Base-by-base conservation (phyloP, 1,139 yeast species). In the Entelexis sorbosivorans region DNA sequence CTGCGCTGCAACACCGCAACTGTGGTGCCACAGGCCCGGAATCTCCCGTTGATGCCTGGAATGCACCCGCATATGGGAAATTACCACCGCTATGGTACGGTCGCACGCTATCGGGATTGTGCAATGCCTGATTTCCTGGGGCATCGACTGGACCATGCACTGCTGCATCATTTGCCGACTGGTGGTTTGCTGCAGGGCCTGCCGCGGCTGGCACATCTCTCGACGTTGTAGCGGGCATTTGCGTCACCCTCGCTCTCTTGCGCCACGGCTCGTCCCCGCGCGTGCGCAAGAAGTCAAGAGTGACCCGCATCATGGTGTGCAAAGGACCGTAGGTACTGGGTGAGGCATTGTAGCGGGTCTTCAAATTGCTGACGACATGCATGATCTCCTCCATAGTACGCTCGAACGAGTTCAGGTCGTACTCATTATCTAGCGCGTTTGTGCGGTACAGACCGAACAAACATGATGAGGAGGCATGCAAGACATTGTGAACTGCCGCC, bases 401-500 rank as follows among this genome's bases (percentile, higher is more conserved):
- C 56, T 80, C 79, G 39, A 85, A 77, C 50, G 75, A 78, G 17
- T 71, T 72, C 14, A 77, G 62, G 19, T 53, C 53, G 9, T 75
- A 66, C 11, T 78, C 75, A 14, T 68, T 66, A 10, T 68, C 61
- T n/a, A 79, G 66, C 2, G 77, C 76, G 36, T 73, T 73, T 34
- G 84, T 78, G 63, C 82, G 83, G 63, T 83, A 86, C 14, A 86
- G 72, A 0, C 89, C 76, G 63, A 83, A 87, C 43, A 87, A 70
- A 60, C 80, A 86, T 2, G 95, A 82, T 20, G 91, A 82, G 0
- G 95, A 95, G 0, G 95, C 91, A 82, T 84, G 82, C 63, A 86
- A 86, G 51, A 86, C 69, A 64, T 86, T 87, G 64, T 87, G 94
- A 1, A 87, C 91, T 0, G 94, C 94, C 0, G 89, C 91, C 96